Percentiles rank a stretch among this genome's conserved stretches.
Evolutionary conservation across 2,329 filamentous ascomycete genomes (phyloP).

Genomic region (Zymoseptoria pseudotritici): DNA sequence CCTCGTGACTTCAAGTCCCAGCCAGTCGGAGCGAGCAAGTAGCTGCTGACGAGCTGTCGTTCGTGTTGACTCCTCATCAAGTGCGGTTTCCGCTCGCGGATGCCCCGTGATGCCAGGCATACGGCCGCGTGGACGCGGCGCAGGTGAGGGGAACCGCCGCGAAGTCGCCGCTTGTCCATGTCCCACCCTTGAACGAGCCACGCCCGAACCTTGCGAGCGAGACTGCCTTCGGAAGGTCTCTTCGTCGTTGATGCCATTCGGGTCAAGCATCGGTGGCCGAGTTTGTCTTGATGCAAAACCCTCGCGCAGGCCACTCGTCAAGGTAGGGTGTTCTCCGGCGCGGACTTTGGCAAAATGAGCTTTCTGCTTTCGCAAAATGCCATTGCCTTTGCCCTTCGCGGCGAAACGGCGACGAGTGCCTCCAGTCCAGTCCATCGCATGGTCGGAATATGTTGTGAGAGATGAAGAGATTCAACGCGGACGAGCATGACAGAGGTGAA

Average conservation of each 20-base stretch:
- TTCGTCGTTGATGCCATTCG: background rate
- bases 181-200: background rate
- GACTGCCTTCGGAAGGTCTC: background rate
- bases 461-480: background rate
- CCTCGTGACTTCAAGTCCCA: constrained; percentile 21
- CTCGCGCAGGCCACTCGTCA: constrained; percentile 6
- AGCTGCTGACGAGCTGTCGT: constrained; percentile 18
- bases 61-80: constrained; percentile 13
- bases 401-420: constrained; percentile 31
- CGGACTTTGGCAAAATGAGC: constrained; percentile 40
- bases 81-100: background rate
- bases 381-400: constrained; percentile 28
- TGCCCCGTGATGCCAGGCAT: background rate
- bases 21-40: constrained; percentile 26
- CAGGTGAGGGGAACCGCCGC: background rate
- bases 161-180: background rate
- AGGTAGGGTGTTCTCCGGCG: constrained; percentile 8
- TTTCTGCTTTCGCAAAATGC: constrained; percentile 36
- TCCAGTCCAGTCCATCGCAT: constrained; percentile 45
- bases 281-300: constrained; percentile 4
- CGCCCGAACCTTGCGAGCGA: background rate
- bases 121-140: background rate
- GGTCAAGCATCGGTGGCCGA: background rate
- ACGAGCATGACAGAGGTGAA: background rate
- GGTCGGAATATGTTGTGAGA: background rate